These are phyloP conservation scores for Xylaria nigripes DNA, from an alignment of 495 filamentous ascomycete species.

Conservation along the genomic window DNA sequence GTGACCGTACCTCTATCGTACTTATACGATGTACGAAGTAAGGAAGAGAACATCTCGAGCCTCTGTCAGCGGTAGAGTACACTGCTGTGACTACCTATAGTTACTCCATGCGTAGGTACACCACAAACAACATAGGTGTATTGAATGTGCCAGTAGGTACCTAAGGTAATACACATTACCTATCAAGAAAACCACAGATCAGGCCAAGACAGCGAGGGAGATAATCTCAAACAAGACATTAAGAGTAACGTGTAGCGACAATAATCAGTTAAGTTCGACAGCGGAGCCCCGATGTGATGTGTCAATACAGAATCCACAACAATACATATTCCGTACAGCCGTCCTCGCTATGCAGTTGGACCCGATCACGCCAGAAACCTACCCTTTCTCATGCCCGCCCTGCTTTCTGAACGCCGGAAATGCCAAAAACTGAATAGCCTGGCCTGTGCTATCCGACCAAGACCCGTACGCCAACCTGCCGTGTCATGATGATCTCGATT, in stretches of 20 bases:
- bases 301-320: not conserved
- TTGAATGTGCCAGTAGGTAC: no score
- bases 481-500: not conserved
- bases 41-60: no score
- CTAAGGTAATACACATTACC: not conserved
- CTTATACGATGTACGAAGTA: no score
- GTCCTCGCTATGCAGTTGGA: conserved; percentile 6
- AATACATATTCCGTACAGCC: not conserved
- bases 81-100: no score
- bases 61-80: no score
- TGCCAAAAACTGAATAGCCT: not conserved
- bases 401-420: conserved; percentile 2
- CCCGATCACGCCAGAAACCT: not conserved
- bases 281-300: not conserved
- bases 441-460: not conserved
- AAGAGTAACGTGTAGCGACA: not conserved
- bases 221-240: not conserved
- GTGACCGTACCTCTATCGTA: no score
- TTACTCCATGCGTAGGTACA: no score
- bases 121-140: no score
- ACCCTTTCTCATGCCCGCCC: not conserved
- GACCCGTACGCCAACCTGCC: not conserved
- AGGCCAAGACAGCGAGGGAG: not conserved
- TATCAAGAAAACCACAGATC: not conserved
- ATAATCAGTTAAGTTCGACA: no score